Evolutionary conservation across 2,329 filamentous ascomycete species (phyloP), one percentile per base, ranked within the genome.

Genomic region (Hymenotorrendiella dingleyae): DNA sequence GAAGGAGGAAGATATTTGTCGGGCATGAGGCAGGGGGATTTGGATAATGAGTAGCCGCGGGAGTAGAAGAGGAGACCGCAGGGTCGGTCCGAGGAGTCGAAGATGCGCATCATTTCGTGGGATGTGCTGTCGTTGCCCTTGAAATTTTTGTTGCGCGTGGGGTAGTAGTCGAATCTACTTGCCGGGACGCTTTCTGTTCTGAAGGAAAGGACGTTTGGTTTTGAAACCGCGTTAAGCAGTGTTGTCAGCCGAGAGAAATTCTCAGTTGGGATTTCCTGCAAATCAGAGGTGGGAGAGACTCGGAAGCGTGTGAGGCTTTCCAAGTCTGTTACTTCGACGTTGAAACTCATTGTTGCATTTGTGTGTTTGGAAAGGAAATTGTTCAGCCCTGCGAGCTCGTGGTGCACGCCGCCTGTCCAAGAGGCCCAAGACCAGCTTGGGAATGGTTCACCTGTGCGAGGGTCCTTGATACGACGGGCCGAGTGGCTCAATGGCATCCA

Each of bases 361-460:
- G 14, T 2, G 8, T 4, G 11, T 3, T 2, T 39, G 17, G 19
- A 19, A 20, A 14, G 10, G 14, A 16, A 10, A 10, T 10, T 39
- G 14, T 22, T 10, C 2, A 16, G 11, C 5, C 16, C 6, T n/a
- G 2, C 23, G 4, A 38, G n/a, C 10, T 27, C 11, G 24, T 38
- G 20, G 14, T 28, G 14, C 3, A 30, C n/a, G 6, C 6, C 8
- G 12, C 28, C 37, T 14, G 28, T 23, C 37, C 37, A 40, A 2
- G 4, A 26, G 3, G 20, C 37, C 28, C 37, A 40, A 5, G 37
- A 40, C 37, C 37, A 40, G 21, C 37, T 33, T 14, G 37, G 37
- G 28, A 33, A 2, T 3, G 4, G 2, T 10, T 30, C 10, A 12
- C 16, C 27, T 36, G n/a, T 24, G 5, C 20, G 19, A 14, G 10